phyloP scores from a whole-genome alignment of 1,284 basidiomycete species.

The Melampsora larici-populina region DNA sequence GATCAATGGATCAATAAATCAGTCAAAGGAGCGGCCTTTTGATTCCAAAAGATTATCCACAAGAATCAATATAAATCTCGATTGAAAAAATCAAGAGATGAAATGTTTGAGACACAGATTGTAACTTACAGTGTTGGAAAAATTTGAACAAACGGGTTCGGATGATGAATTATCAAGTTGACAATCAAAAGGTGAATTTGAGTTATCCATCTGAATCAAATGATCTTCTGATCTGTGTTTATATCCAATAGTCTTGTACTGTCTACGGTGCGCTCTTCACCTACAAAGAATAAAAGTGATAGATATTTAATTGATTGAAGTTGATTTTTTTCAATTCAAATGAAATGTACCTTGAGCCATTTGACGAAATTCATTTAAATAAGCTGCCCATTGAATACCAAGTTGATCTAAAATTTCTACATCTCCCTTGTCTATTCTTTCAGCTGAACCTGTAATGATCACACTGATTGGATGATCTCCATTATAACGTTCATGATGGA shows the following conservation, averaged over 20 bases:
- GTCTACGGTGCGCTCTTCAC: background rate
- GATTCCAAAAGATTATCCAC: background rate
- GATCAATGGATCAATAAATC: constrained; percentile 79
- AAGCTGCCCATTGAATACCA: constrained; percentile 62
- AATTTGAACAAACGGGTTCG: constrained; percentile 64
- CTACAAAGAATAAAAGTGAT: background rate
- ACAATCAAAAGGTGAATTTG: constrained; percentile 61
- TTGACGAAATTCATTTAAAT: constrained; percentile 61
- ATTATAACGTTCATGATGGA: constrained; percentile 64
- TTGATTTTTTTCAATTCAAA: background rate
- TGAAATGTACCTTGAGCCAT: background rate
- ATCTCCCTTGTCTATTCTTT: constrained; percentile 74
- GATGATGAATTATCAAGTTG: constrained; percentile 70
- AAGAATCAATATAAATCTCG: background rate
- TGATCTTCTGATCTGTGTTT: constrained; percentile 22
- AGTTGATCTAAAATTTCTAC: constrained; percentile 69
- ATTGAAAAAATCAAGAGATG: constrained; percentile 38
- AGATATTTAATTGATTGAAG: background rate
- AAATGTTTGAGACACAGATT: background rate
- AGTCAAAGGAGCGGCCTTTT: constrained; percentile 73
- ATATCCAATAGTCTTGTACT: constrained; percentile 25
- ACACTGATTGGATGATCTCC: constrained; percentile 70
- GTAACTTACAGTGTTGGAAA: constrained; percentile 63
- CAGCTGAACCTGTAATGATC: constrained; percentile 70
- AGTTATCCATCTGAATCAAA: constrained; percentile 42